Conservation (phyloP, 1,139 yeast species). For the Taphrina betulina region DNA sequence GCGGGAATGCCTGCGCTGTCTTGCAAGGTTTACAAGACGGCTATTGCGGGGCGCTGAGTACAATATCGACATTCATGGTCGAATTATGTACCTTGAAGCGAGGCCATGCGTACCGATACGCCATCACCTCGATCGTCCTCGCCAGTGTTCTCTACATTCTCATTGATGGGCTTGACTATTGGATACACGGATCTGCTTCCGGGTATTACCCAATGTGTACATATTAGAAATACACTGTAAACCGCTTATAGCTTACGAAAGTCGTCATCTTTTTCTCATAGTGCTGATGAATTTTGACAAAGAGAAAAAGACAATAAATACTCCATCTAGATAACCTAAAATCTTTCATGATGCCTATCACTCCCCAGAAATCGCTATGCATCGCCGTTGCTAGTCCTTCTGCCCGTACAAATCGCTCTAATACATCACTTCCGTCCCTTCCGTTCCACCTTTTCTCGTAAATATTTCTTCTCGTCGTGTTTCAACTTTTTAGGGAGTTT, state of each 20-base stretch:
- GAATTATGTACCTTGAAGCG: conserved; percentile 41
- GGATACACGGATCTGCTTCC: conserved; percentile 19
- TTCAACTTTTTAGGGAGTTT: conserved; percentile 24
- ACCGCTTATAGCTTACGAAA: too few relatives aligned
- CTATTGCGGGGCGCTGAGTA: conserved; percentile 42
- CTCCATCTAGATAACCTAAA: too few relatives aligned
- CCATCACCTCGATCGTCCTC: conserved; percentile 30
- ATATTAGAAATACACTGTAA: too few relatives aligned
- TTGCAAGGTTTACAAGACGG: conserved; percentile 43
- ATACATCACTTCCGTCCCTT: too few relatives aligned
- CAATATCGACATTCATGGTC: conserved; percentile 41
- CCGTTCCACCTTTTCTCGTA: too few relatives aligned
- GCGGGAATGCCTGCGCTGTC: conserved; percentile 41
- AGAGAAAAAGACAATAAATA: too few relatives aligned
- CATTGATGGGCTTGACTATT: conserved; percentile 36
- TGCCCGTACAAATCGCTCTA: too few relatives aligned
- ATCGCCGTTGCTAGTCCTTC: too few relatives aligned
- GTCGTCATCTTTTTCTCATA: too few relatives aligned
- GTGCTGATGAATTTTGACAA: too few relatives aligned
- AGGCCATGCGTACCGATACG: conserved; percentile 37
- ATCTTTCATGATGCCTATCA: too few relatives aligned
- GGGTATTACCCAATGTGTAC: neutral
- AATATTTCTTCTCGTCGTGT: conserved; percentile 26
- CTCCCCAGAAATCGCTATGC: too few relatives aligned
- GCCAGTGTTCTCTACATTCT: conserved; percentile 34